Percentiles rank a stretch among this genome's conserved stretches.
These are phyloP conservation scores for Pyrenophora tritici-repentis DNA, from an alignment of 2,329 filamentous ascomycete species.

Conservation along the genomic window DNA sequence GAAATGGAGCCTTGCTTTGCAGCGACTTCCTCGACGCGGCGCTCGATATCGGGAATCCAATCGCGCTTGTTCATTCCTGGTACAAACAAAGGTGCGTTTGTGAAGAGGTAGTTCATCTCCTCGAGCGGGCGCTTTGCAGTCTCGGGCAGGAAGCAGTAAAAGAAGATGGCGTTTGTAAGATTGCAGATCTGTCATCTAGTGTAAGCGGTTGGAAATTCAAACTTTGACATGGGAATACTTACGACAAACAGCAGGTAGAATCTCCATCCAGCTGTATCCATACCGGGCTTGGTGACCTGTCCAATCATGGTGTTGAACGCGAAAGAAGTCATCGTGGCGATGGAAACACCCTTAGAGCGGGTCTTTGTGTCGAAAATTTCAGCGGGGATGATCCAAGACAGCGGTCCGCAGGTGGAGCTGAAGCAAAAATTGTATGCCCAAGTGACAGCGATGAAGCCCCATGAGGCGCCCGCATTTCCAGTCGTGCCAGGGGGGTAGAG, in stretches of 20 bases:
- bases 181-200: conserved; percentile 60
- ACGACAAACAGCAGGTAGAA: conserved; percentile 66
- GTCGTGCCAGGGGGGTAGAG: conserved; percentile 64
- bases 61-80: conserved; percentile 60
- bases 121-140: conserved; percentile 68
- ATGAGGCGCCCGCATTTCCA: conserved; percentile 62
- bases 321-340: conserved; percentile 74
- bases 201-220: background rate
- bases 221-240: conserved; percentile 24
- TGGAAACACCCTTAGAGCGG: conserved; percentile 73
- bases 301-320: conserved; percentile 80
- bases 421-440: conserved; percentile 84
- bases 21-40: conserved; percentile 61
- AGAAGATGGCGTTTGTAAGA: conserved; percentile 69
- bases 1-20: conserved; percentile 52
- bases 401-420: conserved; percentile 70
- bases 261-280: conserved; percentile 59
- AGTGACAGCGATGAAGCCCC: conserved; percentile 77
- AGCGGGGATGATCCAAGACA: conserved; percentile 68
- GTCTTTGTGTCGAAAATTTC: conserved; percentile 81
- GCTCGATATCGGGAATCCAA: conserved; percentile 64
- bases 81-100: conserved; percentile 67
- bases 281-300: conserved; percentile 67
- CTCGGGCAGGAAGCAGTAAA: conserved; percentile 70
- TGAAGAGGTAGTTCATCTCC: conserved; percentile 71